These are phyloP conservation scores for Umbellularia californica DNA, from an alignment of 164 flowering plant genomes.

Conservation along the genomic window DNA sequence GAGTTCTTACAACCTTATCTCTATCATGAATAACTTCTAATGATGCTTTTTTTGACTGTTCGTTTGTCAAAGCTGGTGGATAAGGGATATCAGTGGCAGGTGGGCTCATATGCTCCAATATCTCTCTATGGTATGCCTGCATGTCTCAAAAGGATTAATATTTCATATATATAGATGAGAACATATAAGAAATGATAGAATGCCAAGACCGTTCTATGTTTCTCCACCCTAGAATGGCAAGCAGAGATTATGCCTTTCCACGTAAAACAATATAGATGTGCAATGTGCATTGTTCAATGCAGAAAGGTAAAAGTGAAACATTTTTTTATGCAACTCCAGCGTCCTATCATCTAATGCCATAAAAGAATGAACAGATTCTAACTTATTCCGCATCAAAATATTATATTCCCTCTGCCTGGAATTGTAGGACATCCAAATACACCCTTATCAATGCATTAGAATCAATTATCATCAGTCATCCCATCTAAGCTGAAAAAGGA, in stretches of 20 bases:
- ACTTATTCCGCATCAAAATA: neutral
- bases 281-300: neutral
- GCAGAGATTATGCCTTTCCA: neutral
- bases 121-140: conserved; percentile 80
- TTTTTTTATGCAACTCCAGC: neutral
- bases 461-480: neutral
- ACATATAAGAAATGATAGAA: no score
- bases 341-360: neutral
- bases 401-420: neutral
- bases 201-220: no score
- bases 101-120: conserved; percentile 53
- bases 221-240: neutral
- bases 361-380: no score
- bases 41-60: conserved; percentile 6
- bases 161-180: no score
- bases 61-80: conserved; percentile 14
- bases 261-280: neutral
- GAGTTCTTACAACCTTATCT: conserved; percentile 17
- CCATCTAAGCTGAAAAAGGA: neutral
- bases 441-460: neutral
- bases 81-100: conserved; percentile 12
- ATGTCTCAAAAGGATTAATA: neutral
- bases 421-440: neutral
- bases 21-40: conserved; percentile 7
- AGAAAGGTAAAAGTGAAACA: neutral